Evolutionary conservation across 257 asterid genomes (phyloP), one percentile per base, ranked within the genome.

Genomic region (Thymus quinquecostatus): DNA sequence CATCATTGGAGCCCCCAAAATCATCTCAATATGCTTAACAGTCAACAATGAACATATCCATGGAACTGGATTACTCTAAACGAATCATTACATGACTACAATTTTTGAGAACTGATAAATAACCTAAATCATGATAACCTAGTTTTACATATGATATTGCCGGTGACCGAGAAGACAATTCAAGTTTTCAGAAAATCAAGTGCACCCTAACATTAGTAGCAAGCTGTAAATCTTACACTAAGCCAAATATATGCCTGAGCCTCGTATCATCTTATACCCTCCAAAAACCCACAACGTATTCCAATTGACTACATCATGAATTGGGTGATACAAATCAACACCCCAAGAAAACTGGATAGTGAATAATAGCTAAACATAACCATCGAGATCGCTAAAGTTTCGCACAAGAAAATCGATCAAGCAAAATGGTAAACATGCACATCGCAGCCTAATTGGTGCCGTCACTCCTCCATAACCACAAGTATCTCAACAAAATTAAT

Each of bases 301-400:
- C 34, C 8, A 53, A 53, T 62, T 40, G 40, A 72, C 47, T 47
- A 67, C 62, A 67, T 64, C 68, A 53, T 30, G 32, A 21, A 43
- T 55, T 54, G 29, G 36, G 29, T 27, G 54, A 67, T 63, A 47
- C 72, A 78, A 63, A 78, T 58, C 60, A 68, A 62, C 4, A 47
- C 75, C 82, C 63, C 36, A 62, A 8, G 2, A 45, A 43, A 41
- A 36, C 10, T 13, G 63, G 48, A 2, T 21, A 62, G 60, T 68
- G 59, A 75, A 49, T 49, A 64, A 57, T 32, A 66, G 60, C 13
- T 45, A 30, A 47, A 44, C 11, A 13, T 28, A 70, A 65, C 67
- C 74, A 66, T 10, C 68, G 40, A 40, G 6, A 76, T 3, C 61
- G 30, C 14, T n/a, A 29, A 10, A 53, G 4, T 64, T 6, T 50